phyloP scores from a whole-genome alignment of 1,284 basidiomycete genomes.

The Trametes versicolor region DNA sequence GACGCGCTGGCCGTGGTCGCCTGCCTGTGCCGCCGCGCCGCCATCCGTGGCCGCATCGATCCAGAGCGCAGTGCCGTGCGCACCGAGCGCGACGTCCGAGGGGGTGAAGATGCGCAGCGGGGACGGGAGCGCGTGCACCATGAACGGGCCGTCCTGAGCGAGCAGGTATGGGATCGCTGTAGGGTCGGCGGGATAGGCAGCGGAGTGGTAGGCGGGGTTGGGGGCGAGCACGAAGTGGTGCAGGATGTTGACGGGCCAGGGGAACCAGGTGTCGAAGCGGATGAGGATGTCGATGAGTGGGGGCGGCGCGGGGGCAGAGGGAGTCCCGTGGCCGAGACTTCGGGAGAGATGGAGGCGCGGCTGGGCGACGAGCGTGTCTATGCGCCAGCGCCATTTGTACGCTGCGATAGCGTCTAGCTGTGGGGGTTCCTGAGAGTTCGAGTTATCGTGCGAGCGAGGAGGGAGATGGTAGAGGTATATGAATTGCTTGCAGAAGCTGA shows the following conservation, averaged over 20 bases:
- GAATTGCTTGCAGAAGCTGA: conserved; percentile 44
- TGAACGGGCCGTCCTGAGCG: conserved; percentile 24
- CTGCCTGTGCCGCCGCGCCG: conserved; percentile 46
- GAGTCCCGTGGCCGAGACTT: conserved; percentile 30
- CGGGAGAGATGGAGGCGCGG: conserved; percentile 33
- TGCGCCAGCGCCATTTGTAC: conserved; percentile 62
- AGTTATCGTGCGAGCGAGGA: conserved; percentile 15
- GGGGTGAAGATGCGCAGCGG: conserved; percentile 67
- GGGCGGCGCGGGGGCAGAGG: conserved; percentile 27
- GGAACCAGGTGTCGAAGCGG: conserved; percentile 67
- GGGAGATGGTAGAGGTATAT: conserved; percentile 41
- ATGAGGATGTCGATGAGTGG: conserved; percentile 60
- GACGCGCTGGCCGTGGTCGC: conserved; percentile 64
- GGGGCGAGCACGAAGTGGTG: conserved; percentile 65
- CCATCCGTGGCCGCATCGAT: conserved; percentile 66
- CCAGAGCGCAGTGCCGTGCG: conserved; percentile 71
- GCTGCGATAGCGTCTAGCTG: conserved; percentile 54
- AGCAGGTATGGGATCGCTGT: conserved; percentile 24
- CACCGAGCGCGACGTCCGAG: conserved; percentile 62
- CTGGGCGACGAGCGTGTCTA: conserved; percentile 59
- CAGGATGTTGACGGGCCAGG: conserved; percentile 74
- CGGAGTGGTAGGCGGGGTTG: conserved; percentile 49
- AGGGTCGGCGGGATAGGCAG: conserved; percentile 37
- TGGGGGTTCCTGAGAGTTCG: conserved; percentile 24
- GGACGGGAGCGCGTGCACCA: conserved; percentile 58